phyloP scores from a whole-genome alignment of 2,329 filamentous ascomycete genomes.

The Leptodontidium sp. region DNA sequence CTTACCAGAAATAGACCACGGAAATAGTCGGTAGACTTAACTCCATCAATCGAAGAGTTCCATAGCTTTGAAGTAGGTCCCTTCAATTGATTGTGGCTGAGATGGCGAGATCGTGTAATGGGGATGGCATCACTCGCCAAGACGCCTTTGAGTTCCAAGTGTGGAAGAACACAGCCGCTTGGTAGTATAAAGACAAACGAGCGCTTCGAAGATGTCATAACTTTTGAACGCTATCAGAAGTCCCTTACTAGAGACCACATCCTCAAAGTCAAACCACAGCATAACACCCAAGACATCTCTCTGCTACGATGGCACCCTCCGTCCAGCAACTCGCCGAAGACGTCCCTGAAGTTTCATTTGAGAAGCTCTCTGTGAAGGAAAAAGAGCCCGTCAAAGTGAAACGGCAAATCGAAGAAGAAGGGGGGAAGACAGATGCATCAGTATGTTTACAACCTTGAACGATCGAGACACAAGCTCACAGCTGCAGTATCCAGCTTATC shows the following conservation, averaged over 20 bases:
- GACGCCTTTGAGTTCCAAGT: background rate
- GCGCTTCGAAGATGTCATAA: too few species aligned
- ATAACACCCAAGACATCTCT: too few species aligned
- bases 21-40: background rate
- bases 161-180: background rate
- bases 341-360: conserved; percentile 5
- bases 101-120: background rate
- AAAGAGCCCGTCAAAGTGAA: conserved; percentile 30
- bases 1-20: background rate
- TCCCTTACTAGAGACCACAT: too few species aligned
- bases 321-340: conserved; percentile 31
- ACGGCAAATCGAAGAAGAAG: conserved; percentile 37
- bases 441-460: background rate
- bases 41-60: background rate
- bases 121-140: background rate
- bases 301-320: conserved; percentile 32
- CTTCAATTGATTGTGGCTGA: background rate
- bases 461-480: background rate
- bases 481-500: conserved; percentile 71
- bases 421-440: conserved; percentile 36
- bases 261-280: too few species aligned
- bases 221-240: too few species aligned
- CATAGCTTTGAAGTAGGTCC: background rate
- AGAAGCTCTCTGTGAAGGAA: conserved; percentile 15
- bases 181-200: background rate